Conservation (phyloP, 2,329 filamentous ascomycete species). For the Dryadomyces quercus-mongolicae region DNA sequence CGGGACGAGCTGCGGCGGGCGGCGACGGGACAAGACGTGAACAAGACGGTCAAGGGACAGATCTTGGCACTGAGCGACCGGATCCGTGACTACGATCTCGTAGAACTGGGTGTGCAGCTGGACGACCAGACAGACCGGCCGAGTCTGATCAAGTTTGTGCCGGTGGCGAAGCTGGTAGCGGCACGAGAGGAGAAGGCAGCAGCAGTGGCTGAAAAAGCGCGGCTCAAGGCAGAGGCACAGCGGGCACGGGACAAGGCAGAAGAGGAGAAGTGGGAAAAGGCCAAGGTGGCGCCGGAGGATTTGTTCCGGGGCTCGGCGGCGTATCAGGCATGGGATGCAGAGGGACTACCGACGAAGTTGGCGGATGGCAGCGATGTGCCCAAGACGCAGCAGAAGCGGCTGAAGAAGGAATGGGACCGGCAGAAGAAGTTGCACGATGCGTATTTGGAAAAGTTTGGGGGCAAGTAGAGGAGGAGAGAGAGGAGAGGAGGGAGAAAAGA, state of each 20-base stretch:
- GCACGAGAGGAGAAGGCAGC: constrained; percentile 40
- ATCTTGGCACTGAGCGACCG: constrained; percentile 49
- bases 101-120: constrained; percentile 55
- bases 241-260: constrained; percentile 25
- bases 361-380: constrained; percentile 50
- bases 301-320: constrained; percentile 32
- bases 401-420: constrained; percentile 58
- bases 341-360: constrained; percentile 51
- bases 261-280: constrained; percentile 13
- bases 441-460: constrained; percentile 21
- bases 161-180: constrained; percentile 39
- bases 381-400: constrained; percentile 52
- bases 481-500: not conserved
- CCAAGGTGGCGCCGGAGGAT: constrained; percentile 17
- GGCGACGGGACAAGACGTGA: constrained; percentile 1
- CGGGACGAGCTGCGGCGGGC: constrained; percentile 21
- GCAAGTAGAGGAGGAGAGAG: not conserved
- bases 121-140: constrained; percentile 49
- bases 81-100: constrained; percentile 52
- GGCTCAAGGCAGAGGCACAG: constrained; percentile 27
- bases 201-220: constrained; percentile 37
- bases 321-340: constrained; percentile 53
- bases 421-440: constrained; percentile 57
- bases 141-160: constrained; percentile 53
- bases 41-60: constrained; percentile 14